A percentile compares a stretch with the other conserved stretches of the same genome.
These are phyloP conservation scores for Tranzscheliella williamsii DNA, from an alignment of 1,284 basidiomycete genomes.

Conservation along the genomic window DNA sequence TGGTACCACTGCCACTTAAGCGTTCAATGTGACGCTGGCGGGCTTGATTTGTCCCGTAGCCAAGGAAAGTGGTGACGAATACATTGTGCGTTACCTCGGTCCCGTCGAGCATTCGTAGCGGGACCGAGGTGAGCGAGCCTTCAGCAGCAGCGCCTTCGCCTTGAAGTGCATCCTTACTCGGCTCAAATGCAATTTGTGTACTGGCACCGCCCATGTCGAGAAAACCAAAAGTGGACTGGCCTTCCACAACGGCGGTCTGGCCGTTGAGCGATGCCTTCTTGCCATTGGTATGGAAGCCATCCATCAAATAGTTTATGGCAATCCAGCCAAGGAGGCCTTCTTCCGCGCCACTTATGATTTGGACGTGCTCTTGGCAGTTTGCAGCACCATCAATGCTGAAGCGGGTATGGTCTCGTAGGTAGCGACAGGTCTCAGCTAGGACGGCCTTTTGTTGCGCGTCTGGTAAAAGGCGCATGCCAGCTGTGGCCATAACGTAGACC, in stretches of 20 bases:
- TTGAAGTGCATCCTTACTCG: constrained; percentile 68
- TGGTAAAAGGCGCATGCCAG: constrained; percentile 89
- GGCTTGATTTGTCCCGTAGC: constrained; percentile 95
- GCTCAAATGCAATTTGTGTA: constrained; percentile 93
- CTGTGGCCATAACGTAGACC: constrained; percentile 91
- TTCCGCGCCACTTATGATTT: constrained; percentile 96
- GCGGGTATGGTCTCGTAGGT: constrained; percentile 78
- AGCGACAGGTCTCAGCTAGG: constrained; percentile 75
- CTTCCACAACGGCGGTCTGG: constrained; percentile 54
- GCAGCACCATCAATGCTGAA: constrained; percentile 66
- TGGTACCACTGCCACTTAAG: constrained; percentile 64
- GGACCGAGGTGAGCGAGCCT: constrained; percentile 64
- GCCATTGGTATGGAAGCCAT: constrained; percentile 72
- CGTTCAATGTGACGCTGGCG: constrained; percentile 82
- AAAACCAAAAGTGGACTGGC: constrained; percentile 88
- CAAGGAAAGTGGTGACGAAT: constrained; percentile 97
- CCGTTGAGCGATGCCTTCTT: constrained; percentile 27
- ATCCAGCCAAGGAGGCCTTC: constrained; percentile 99
- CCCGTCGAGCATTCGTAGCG: constrained; percentile 79
- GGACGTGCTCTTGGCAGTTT: constrained; percentile 81
- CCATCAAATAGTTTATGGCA: constrained; percentile 96
- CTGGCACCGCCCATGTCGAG: constrained; percentile 99
- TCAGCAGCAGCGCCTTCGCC: constrained; percentile 58
- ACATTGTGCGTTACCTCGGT: constrained; percentile 86
- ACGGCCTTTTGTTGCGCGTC: constrained; percentile 73